Percentiles rank a stretch among this genome's conserved stretches.
These are phyloP conservation scores for Diaporthe australafricana DNA, from an alignment of 2,329 filamentous ascomycete species.

Conservation along the genomic window DNA sequence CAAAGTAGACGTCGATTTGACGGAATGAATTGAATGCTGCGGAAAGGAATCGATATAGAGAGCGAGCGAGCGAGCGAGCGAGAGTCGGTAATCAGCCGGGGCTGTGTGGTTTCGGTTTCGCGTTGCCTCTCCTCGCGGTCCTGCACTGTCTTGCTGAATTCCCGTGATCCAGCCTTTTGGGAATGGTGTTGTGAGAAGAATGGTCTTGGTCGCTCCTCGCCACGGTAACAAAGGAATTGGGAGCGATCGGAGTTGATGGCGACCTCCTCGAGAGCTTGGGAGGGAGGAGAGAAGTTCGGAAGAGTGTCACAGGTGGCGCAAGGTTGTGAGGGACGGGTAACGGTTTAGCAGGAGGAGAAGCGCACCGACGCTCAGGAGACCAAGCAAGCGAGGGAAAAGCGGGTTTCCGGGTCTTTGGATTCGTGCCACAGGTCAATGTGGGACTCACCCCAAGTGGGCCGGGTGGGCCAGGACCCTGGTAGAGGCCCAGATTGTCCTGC, in stretches of 20 bases:
- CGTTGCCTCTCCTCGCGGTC: slow-evolving; percentile 12
- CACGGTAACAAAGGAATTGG: slow-evolving; percentile 3
- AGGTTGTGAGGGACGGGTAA: slow-evolving; percentile 23
- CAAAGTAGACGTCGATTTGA: background rate
- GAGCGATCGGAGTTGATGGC: slow-evolving; percentile 3
- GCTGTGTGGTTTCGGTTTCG: slow-evolving; percentile 27
- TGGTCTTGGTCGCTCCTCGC: background rate
- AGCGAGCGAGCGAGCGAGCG: slow-evolving; percentile 5
- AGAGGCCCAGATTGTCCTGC: slow-evolving; percentile 4
- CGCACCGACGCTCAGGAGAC: slow-evolving; percentile 26
- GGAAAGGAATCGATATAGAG: background rate
- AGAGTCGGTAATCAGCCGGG: slow-evolving; percentile 2
- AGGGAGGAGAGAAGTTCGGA: slow-evolving; percentile 20
- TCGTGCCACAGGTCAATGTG: slow-evolving; percentile 20
- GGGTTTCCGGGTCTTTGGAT: background rate
- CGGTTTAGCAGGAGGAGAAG: slow-evolving; percentile 24
- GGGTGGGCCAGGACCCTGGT: slow-evolving; percentile 18
- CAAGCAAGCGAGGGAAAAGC: slow-evolving; percentile 26
- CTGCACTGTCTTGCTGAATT: background rate
- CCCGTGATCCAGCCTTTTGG: slow-evolving; percentile 18
- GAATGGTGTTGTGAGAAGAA: background rate
- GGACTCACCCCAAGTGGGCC: slow-evolving; percentile 20
- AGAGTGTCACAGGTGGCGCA: slow-evolving; percentile 18
- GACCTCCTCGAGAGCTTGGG: slow-evolving; percentile 45
- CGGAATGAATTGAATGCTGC: slow-evolving; percentile 16